phyloP scores from a whole-genome alignment of 1,284 basidiomycete species.

The Apiotrichum domesticum region DNA sequence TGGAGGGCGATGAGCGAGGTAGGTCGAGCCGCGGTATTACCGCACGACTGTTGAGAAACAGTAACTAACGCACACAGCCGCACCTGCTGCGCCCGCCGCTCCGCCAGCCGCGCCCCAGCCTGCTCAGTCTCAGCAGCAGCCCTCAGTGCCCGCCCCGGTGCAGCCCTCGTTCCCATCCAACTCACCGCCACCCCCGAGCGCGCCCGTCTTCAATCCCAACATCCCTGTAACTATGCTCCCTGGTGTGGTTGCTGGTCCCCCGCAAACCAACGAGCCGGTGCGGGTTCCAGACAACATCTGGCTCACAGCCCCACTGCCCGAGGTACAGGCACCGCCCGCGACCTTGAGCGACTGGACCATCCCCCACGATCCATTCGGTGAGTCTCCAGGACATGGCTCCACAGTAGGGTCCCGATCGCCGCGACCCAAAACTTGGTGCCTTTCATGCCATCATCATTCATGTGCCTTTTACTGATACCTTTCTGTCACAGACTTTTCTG shows the following conservation, averaged over 20 bases:
- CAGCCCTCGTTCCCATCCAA: constrained; percentile 5
- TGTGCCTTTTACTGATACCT: neutral
- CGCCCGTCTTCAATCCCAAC: constrained; percentile 8
- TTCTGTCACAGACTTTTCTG: constrained; percentile 9
- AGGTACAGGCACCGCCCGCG: constrained; percentile 7
- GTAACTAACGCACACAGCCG: neutral
- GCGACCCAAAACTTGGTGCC: too few species aligned
- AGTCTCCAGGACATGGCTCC: constrained; percentile 1
- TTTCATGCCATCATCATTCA: neutral
- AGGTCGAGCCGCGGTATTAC: constrained; percentile 1
- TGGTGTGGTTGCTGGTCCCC: constrained; percentile 6
- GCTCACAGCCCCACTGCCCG: constrained; percentile 20
- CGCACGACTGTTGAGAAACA: too few species aligned
- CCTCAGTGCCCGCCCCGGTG: neutral
- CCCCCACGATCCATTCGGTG: constrained; percentile 18
- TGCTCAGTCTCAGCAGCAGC: neutral
- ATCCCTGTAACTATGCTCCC: constrained; percentile 15
- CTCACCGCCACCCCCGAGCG: constrained; percentile 8
- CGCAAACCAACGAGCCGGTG: constrained; percentile 5
- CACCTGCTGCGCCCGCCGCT: neutral
- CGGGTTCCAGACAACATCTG: constrained; percentile 23
- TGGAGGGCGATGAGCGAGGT: constrained; percentile 88
- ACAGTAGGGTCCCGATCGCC: too few species aligned
- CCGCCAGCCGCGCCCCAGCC: neutral
- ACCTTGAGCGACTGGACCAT: constrained; percentile 13